Evolutionary conservation across 345 rosid species (phyloP), one percentile per base, ranked within the genome.

Genomic region (Erodium maritimum): DNA sequence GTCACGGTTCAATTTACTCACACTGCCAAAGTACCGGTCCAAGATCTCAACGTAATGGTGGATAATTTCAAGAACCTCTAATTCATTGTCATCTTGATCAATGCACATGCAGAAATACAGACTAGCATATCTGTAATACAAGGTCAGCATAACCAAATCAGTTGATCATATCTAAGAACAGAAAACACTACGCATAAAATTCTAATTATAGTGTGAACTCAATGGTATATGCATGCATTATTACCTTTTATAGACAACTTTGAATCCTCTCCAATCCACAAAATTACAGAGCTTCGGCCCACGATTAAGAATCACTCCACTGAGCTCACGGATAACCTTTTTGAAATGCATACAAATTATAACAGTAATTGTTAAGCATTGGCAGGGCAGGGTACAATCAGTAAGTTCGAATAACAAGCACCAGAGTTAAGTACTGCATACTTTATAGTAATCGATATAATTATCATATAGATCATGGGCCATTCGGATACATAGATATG

Each of bases 81-180:
- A 62, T 74, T 93, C 99, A 19, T 93, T 93, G 81, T 87, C 95
- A 9, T 85, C 94, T 67, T 87, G 78, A 72, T 93, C 91, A 65
- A 85, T 70, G 73, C 99, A 89, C 99, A 93, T 93, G 72, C 99
- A 93, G 75, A 93, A 93, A 79, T 89, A 93, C 6, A 93, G 89
- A 67, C 99, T 89, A 45, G 99, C 96, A 71, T 93, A 93, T 75
- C 96, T 87, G 85, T 73, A 77, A 20, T 59, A 56, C 1, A 24
- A 17, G 21, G 17, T 19, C 54, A 50, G 48, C 48, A 10, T 7
- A 42, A 33, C 33, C 58, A 58, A 48, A 17, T 62, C 48, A 56
- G 37, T 56, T 23, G 1, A 42, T 42, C 16, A 42, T 42, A 13
- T 42, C 11, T 14, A 42, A 42, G 16, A 42, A 7, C 11, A 42